Base-by-base conservation (phyloP, 805 yeast genomes). In the Myxozyma monticola region DNA sequence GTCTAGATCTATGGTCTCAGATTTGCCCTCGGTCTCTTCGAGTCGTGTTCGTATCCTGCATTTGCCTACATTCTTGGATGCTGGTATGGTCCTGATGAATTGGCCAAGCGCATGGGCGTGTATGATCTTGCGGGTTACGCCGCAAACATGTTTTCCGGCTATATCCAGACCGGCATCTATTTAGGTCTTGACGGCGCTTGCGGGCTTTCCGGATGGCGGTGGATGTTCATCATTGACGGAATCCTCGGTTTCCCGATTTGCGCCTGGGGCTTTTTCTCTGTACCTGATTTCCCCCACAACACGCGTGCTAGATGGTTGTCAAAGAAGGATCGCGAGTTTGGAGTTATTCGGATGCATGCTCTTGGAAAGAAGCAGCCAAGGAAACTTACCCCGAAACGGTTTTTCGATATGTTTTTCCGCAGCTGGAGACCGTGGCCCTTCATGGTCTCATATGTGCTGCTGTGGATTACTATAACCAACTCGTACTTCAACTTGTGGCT, bases 181-280 rank as follows among this genome's bases (percentile, higher is more conserved):
- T 60, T 71, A 17, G 59, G 66, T 30, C 63, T 84, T 60, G 67
- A 73, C 47, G 86, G 84, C 28, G 67, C 63, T 9, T 62, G 63
- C 41, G 88, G 88, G 0, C 68, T 77, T 12, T 73, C 73, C 6
- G 80, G 86, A 8, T 84, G 88, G 88, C 74, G 81, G 70, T 52
- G 57, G 57, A 10, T 44, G 22, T 52, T 51, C 20, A 50, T 52
- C 21, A 51, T 52, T 25, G 57, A 52, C 38, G 56, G 57, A 14
- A 25, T 44, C 31, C 50, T 49, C 15, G 48, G 54, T 7, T 6
- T 48, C 14, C 53, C 48, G n/a, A 48, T 48, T 26, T 44, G 47
- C 14, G 22, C 33, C 12, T 18, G 25, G 17, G 56, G 56, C 21
- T 51, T 31, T 42, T 31, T 24, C 60, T 71, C 61, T 65, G 80